Conservation (phyloP, 306 rosid genomes). For the Sphenostylis stenocarpa region DNA sequence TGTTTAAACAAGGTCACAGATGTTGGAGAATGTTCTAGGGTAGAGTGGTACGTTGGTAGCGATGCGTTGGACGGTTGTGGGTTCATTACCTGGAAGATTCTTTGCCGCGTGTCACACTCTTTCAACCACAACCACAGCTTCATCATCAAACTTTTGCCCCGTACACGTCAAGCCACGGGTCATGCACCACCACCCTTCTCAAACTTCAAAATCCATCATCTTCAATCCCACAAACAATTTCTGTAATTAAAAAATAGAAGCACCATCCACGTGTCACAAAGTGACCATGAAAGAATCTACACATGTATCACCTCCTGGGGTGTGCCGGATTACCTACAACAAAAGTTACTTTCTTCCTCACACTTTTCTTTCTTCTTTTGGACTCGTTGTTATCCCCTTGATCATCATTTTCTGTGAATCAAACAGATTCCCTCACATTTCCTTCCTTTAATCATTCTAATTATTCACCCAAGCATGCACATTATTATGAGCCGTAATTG, state of each 20-base stretch:
- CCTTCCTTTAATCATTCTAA: not conserved
- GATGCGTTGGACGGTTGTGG: constrained; percentile 27
- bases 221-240: not conserved
- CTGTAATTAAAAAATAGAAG: not conserved
- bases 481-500: not conserved
- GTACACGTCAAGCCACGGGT: constrained; percentile 38
- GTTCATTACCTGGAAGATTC: constrained; percentile 22
- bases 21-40: constrained; percentile 22
- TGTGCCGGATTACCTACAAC: not conserved
- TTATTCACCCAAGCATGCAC: not conserved
- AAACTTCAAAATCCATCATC: not conserved
- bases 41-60: not conserved
- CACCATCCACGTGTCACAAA: constrained; percentile 17
- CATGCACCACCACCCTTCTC: constrained; percentile 10
- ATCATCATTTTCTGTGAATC: not conserved
- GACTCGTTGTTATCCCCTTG: not conserved
- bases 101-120: constrained; percentile 38
- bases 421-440: not conserved
- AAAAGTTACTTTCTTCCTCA: not conserved
- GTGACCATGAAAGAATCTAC: constrained; percentile 15
- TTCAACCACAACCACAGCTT: not conserved
- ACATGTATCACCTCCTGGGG: not conserved
- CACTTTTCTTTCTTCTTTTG: not conserved
- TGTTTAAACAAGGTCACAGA: not conserved
- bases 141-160: not conserved